Percentiles rank a stretch among this genome's conserved stretches.
Conservation (phyloP, 352 stramenopile genomes). For the Nothophytophthora sp. region DNA sequence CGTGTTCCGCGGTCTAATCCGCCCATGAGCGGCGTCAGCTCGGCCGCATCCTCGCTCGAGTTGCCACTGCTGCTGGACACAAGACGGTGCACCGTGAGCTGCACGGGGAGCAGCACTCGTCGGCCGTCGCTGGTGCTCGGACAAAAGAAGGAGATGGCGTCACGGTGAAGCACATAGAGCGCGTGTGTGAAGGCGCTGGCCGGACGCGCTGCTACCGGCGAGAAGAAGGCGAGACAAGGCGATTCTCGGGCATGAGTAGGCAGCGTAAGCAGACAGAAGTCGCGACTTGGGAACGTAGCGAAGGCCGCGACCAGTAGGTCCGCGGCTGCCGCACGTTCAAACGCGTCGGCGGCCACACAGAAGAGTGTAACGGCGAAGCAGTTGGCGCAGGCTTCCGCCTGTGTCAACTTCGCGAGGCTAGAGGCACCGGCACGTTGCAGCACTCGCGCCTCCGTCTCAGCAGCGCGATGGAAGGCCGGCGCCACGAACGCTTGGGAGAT, state of each 20-base stretch:
- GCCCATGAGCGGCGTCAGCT: conserved; percentile 9
- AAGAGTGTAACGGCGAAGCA: conserved; percentile 70
- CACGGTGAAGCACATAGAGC: conserved; percentile 58
- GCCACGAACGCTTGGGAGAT: conserved; percentile 52
- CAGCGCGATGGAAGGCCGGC: conserved; percentile 48
- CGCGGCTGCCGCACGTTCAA: conserved; percentile 36
- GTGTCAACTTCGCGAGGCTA: conserved; percentile 27
- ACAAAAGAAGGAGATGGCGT: conserved; percentile 60
- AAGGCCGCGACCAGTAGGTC: conserved; percentile 58
- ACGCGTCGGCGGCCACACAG: conserved; percentile 47
- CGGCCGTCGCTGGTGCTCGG: conserved; percentile 24
- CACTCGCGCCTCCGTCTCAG: conserved; percentile 31
- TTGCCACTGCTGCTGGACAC: conserved; percentile 6
- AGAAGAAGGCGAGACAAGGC: conserved; percentile 51
- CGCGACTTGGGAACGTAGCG: conserved; percentile 45
- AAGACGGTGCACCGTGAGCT: conserved; percentile 39
- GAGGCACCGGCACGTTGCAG: conserved; percentile 25
- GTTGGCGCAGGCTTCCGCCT: conserved; percentile 45
- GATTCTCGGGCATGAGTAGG: conserved; percentile 49
- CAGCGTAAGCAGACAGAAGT: conserved; percentile 62
- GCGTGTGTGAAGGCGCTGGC: conserved; percentile 57
- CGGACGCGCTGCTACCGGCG: conserved; percentile 33
- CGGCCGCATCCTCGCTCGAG: conserved; percentile 6
- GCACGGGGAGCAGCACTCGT: conserved; percentile 32
- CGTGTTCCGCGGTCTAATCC: conserved; percentile 35